Base-by-base conservation (phyloP, 2,329 filamentous ascomycete genomes). In the Sclerotinia trifoliorum region DNA sequence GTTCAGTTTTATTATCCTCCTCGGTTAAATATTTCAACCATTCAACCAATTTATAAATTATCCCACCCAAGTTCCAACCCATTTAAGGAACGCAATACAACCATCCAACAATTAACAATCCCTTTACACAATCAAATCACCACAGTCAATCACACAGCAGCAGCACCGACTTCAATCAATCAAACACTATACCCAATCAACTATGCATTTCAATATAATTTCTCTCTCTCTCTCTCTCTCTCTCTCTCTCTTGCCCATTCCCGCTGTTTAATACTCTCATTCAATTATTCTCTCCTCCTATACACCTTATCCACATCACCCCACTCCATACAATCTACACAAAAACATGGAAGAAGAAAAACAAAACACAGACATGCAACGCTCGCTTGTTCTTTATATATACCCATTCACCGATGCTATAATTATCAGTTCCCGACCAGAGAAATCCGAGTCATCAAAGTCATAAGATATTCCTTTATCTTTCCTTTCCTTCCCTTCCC, bases 391-490 rank as follows among this genome's bases (percentile, higher is more conserved):
- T 49, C 26, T 24, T 61, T 61, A 52, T 64, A 52, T 64, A n/a
- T 55, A 54, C n/a, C 19, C 48, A 15, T 32, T 32, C 32, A 54
- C 32, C 48, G n/a, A 62, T 62, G 58, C 46, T 62, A 62, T 49
- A 62, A 62, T 39, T 51, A 44, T 62, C 44, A 51, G 44, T 62
- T 62, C 32, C 46, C 26, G 46, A 62, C 58, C 58, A 49, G 24
- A 19, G 58, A 62, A 62, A 39, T 49, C 46, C 44, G 58, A 62
- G 58, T 62, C 58, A 51, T 62, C 46, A 62, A 35, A 35, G 44
- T 62, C 58, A 51, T 62, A 49, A 51, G 21, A 26, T 35, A 39
- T 51, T 39, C 29, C 58, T 32, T 61, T 24, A 19, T 42, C 13
- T 60, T 32, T 21, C 24, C 19, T 32, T 32, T 26, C 57, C 57